Conservation (phyloP, 768 basidiomycete species). For the Boletus vinaceobasis region DNA sequence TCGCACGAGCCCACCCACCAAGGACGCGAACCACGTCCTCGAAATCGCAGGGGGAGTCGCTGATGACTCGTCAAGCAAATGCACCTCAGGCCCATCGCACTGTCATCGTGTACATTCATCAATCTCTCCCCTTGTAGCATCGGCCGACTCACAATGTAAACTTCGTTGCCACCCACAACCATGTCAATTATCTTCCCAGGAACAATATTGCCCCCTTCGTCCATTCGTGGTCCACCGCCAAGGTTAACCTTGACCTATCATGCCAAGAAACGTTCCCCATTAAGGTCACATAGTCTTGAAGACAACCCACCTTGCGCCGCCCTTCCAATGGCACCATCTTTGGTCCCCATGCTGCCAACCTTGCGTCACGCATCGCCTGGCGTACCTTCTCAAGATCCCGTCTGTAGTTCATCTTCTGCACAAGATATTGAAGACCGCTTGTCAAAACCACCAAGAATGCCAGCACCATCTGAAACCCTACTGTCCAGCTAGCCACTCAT, state of each 20-base stretch:
- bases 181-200: conserved; percentile 65
- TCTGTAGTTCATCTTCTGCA: conserved; percentile 74
- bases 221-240: conserved; percentile 46
- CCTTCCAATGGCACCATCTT: conserved; percentile 62
- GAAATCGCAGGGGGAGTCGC: conserved; percentile 54
- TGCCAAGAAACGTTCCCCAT: conserved; percentile 6
- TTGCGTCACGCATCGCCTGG: conserved; percentile 57
- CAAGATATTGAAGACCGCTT: conserved; percentile 76
- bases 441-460: conserved; percentile 75
- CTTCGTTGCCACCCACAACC: conserved; percentile 72
- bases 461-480: conserved; percentile 58
- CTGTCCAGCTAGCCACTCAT: background rate
- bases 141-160: conserved; percentile 64
- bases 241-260: conserved; percentile 69
- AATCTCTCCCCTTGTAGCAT: conserved; percentile 7
- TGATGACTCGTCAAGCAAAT: conserved; percentile 56
- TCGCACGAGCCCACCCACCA: conserved; percentile 31
- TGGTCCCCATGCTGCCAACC: conserved; percentile 76
- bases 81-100: conserved; percentile 59
- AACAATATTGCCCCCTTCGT: conserved; percentile 54
- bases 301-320: conserved; percentile 58
- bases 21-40: conserved; percentile 67
- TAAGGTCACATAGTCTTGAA: background rate
- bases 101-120: conserved; percentile 27
- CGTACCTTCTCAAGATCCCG: conserved; percentile 71